phyloP scores from a whole-genome alignment of 2,329 filamentous ascomycete species.

The Aspergillus terreus region DNA sequence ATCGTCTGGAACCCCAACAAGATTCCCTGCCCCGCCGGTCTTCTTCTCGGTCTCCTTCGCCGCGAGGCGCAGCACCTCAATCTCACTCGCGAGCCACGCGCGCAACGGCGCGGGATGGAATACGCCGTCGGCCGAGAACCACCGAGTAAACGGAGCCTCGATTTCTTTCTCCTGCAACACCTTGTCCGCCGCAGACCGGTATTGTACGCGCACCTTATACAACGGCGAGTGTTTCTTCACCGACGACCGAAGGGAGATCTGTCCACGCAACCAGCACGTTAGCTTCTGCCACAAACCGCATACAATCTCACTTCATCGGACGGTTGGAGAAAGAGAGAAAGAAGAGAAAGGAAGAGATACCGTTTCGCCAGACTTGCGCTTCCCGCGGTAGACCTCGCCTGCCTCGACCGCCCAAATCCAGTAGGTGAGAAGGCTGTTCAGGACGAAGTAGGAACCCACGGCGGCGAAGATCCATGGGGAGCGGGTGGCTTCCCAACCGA shows the following conservation, averaged over 20 bases:
- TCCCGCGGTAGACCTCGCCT: conserved; percentile 76
- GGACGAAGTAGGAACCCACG: conserved; percentile 70
- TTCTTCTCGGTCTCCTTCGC: conserved; percentile 37
- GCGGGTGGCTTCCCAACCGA: conserved; percentile 85
- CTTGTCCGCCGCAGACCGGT: conserved; percentile 38
- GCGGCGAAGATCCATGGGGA: conserved; percentile 70
- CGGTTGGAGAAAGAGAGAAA: neutral
- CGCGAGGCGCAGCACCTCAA: conserved; percentile 53
- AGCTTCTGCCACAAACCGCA: neutral
- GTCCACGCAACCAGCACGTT: conserved; percentile 7
- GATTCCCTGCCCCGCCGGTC: conserved; percentile 20
- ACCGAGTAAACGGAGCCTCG: conserved; percentile 56
- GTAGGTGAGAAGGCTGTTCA: conserved; percentile 74
- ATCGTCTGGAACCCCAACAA: conserved; percentile 14
- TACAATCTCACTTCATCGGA: neutral
- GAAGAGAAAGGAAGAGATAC: conserved; percentile 24
- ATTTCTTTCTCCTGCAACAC: conserved; percentile 46
- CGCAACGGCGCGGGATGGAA: conserved; percentile 61
- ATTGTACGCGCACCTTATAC: conserved; percentile 68
- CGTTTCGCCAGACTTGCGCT: conserved; percentile 64
- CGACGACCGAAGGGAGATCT: conserved; percentile 71
- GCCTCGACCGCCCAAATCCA: conserved; percentile 86
- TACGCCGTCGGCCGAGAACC: conserved; percentile 57
- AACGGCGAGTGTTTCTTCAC: conserved; percentile 76
- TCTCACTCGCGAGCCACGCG: conserved; percentile 57